Base-by-base conservation (phyloP, 1,139 yeast genomes). In the Taiozyma sp. region DNA sequence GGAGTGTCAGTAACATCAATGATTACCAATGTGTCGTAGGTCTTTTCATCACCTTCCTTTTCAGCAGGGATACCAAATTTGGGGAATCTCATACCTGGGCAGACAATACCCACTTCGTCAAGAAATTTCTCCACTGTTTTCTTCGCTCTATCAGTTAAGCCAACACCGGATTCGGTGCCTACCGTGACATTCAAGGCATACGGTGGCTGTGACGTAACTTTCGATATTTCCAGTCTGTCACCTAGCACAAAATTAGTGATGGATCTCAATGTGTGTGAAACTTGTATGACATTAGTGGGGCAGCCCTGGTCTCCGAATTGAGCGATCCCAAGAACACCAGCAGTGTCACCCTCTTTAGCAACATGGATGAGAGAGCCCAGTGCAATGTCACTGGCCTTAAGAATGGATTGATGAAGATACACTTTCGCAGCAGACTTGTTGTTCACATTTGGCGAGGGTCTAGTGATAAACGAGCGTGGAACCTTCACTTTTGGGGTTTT, bases 191-290 rank as follows among this genome's bases (percentile, higher is more conserved):
- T 55, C 4, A 64, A 53, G 4, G 85, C 83, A 57, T 76, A 75
- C 1, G 67, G 66, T 3, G 89, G 89, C 50, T 81, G 85, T 3
- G 64, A 59, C 2, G 65, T 54, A 34, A 71, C 68, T 58, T 75
- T 82, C 9, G 63, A 62, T 0, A 90, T 59, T 24, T 70, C 70
- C 1, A 88, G 69, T 51, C 96, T 69, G 59, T 89, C 96, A 30
- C 97, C 97, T 11, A 86, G 70, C 8, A 86, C 64, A 5, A 86
- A 62, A 10, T 85, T 87, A 1, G 80, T 77, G 22, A 83, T 69
- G 3, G 70, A 64, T 53, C 95, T 69, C 44, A 81, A 64, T 6
- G 71, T 59, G 1, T 68, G 56, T 2, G 89, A 76, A 1, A 88
- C 57, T 45, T 75, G 73, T 2, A 86, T 66, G 5, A 85, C 81